phyloP scores from a whole-genome alignment of 805 yeast genomes.

The Metschnikowia colocasiae region DNA sequence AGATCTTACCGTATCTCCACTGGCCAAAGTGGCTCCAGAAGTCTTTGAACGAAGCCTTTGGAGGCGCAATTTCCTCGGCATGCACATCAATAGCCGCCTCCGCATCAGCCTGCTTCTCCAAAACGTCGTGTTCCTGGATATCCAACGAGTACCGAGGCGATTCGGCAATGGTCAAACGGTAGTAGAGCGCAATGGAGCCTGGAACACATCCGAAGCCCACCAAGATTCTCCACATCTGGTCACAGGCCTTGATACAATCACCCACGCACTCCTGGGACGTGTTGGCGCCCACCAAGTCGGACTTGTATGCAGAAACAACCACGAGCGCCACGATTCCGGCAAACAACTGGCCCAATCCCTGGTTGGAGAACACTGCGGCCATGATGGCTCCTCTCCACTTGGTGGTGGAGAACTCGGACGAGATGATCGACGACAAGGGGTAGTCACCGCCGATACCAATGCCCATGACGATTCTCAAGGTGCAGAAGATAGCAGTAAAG shows the following conservation, averaged over 20 bases:
- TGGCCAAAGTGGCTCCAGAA: constrained; percentile 70
- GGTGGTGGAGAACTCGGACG: constrained; percentile 89
- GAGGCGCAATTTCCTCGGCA: constrained; percentile 48
- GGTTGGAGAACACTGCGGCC: constrained; percentile 96
- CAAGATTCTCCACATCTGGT: constrained; percentile 91
- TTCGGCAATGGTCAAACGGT: constrained; percentile 91
- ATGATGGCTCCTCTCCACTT: constrained; percentile 98
- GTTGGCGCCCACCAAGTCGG: constrained; percentile 50
- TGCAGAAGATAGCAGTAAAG: constrained; percentile 69
- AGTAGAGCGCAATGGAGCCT: constrained; percentile 78
- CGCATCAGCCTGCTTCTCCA: constrained; percentile 51
- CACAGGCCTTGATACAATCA: constrained; percentile 72
- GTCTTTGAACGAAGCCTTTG: constrained; percentile 78
- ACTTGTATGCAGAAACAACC: constrained; percentile 73
- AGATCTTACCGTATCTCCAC: constrained; percentile 83
- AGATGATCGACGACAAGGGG: constrained; percentile 88
- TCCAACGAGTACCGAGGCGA: constrained; percentile 90
- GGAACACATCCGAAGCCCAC: constrained; percentile 91
- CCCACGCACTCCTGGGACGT: constrained; percentile 58
- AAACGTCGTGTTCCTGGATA: constrained; percentile 56
- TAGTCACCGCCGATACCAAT: constrained; percentile 98
- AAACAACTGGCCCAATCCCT: constrained; percentile 91
- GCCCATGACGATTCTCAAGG: constrained; percentile 86
- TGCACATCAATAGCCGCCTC: constrained; percentile 40
- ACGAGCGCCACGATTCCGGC: constrained; percentile 83